Base-by-base conservation (phyloP, 495 filamentous ascomycete genomes). In the Geopyxis carbonaria region DNA sequence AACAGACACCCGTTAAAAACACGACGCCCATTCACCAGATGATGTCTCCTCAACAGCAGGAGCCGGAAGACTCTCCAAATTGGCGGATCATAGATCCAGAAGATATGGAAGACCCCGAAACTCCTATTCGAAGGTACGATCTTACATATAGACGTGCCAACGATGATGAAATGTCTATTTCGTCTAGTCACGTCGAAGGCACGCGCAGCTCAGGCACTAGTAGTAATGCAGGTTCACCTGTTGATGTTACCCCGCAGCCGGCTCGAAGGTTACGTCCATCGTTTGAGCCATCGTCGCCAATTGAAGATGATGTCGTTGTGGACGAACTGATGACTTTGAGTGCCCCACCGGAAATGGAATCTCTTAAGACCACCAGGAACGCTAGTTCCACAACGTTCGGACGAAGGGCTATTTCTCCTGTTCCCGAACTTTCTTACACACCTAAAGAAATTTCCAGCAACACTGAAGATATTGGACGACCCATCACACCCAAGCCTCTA, bases 51-150 rank as follows among this genome's bases (percentile, higher is more conserved):
- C n/a, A 11, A 13, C n/a, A 11, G 10, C 34, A 10, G 10, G 34
- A 37, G 15, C 34, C 34, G 4, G 34, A 37, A 16, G 20, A 18
- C 10, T 37, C 34, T 7, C 50, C 50, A 9, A 53, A 53, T 23
- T 53, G 50, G 50, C 35, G 38, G 14, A 37, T 50, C 15, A 43
- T 53, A 48, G 45, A 47, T 18, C 48, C 50, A 10, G 50, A 52
- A 37, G 19, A 24, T n/a, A 37, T 22, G 3, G 21, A 20, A 11
- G 19, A 11, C 19, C 34, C 34, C 8, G 13, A 8, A 22, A 53
- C 50, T 5, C 50, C 50, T 24, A 39, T 25, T 21, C 18, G 32
- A 21, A 39, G 25, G 10, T 38, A 40, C 20, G 19, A 43, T 11
- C 19, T 34, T 8, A 43, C 11, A 3, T 23, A 19, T 21, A 43